phyloP scores from a whole-genome alignment of 345 rosid genomes.

The Iberis pinnata region DNA sequence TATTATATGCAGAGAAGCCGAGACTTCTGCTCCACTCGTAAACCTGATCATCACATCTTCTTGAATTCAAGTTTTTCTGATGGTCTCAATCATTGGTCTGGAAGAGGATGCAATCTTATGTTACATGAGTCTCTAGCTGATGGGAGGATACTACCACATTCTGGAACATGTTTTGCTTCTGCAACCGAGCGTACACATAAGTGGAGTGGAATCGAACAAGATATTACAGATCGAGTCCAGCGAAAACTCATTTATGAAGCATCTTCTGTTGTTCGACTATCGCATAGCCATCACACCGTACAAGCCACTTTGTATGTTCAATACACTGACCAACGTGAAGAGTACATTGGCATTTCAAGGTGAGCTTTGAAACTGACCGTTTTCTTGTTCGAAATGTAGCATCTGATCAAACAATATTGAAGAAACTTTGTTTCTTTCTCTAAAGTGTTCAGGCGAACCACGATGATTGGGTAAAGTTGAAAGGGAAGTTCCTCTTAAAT shows the following conservation, averaged over 20 bases:
- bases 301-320: conserved; percentile 74
- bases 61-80: conserved; percentile 71
- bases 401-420: conserved; percentile 6
- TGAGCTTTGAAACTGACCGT: conserved; percentile 22
- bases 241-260: conserved; percentile 69
- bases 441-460: conserved; percentile 69
- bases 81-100: conserved; percentile 83
- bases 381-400: neutral
- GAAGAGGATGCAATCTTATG: conserved; percentile 77
- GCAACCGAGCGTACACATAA: conserved; percentile 75
- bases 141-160: conserved; percentile 61
- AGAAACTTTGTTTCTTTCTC: conserved; percentile 6
- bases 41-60: conserved; percentile 49
- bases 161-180: conserved; percentile 66
- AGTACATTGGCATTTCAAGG: conserved; percentile 73
- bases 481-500: conserved; percentile 85
- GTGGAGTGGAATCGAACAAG: conserved; percentile 94
- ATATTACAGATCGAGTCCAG: conserved; percentile 65
- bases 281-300: conserved; percentile 52
- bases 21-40: conserved; percentile 30
- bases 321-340: conserved; percentile 59
- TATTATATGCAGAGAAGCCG: conserved; percentile 18
- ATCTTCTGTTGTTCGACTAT: conserved; percentile 64
- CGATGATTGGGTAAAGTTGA: conserved; percentile 65
- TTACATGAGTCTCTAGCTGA: conserved; percentile 71